Percentiles rank a stretch among this genome's conserved stretches.
These are phyloP conservation scores for Pelargonium fulgidum DNA, from an alignment of 441 rosid genomes.

Conservation along the genomic window DNA sequence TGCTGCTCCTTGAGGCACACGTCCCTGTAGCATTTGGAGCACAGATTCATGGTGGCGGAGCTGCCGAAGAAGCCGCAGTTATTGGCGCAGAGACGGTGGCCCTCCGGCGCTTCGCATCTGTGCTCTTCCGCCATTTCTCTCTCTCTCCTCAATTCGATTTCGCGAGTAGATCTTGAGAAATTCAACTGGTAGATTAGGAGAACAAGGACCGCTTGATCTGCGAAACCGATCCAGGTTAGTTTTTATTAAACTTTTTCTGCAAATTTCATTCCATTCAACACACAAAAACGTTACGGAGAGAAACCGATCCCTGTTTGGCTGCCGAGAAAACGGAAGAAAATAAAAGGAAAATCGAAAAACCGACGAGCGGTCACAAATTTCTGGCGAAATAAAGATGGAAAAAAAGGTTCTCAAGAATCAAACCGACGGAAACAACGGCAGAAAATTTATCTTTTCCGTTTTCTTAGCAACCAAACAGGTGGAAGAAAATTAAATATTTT, in stretches of 20 bases:
- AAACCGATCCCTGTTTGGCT: slow-evolving; percentile 1
- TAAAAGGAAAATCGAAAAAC: not conserved
- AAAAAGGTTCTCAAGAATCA: slow-evolving; percentile 10
- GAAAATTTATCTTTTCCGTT: not conserved
- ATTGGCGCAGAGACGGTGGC: not conserved
- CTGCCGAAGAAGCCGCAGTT: slow-evolving; percentile 36
- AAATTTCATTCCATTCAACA: slow-evolving; percentile 19
- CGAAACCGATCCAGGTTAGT: not conserved
- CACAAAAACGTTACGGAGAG: slow-evolving; percentile 15
- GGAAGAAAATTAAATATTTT: not conserved
- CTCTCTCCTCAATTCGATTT: slow-evolving; percentile 47
- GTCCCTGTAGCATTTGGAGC: slow-evolving; percentile 46
- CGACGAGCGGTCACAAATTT: not conserved
- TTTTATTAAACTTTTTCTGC: not conserved
- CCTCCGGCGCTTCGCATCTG: not conserved
- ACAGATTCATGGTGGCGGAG: slow-evolving; percentile 26
- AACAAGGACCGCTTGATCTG: not conserved
- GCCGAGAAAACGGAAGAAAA: slow-evolving; percentile 1
- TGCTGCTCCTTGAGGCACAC: slow-evolving; percentile 43
- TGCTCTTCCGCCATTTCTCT: slow-evolving; percentile 1
- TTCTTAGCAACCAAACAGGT: not conserved
- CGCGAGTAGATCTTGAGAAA: not conserved
- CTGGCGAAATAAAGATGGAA: slow-evolving; percentile 22
- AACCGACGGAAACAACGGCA: not conserved
- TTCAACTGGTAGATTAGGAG: not conserved